phyloP scores from a whole-genome alignment of 805 yeast species.

The Metschnikowia borealis region DNA sequence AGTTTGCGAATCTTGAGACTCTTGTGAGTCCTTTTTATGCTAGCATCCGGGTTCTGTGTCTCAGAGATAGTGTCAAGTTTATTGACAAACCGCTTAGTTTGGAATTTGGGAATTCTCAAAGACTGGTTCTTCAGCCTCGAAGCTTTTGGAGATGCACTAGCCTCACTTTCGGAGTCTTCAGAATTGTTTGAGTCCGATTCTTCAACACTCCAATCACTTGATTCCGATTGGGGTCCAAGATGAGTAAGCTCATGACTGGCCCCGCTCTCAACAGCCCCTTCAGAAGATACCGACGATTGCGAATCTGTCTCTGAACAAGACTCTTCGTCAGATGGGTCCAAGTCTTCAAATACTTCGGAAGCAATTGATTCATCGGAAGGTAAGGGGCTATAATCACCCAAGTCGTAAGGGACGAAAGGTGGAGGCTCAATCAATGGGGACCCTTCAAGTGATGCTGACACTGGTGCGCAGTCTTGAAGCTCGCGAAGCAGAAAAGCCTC shows the following conservation, averaged over 20 bases:
- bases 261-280: not conserved
- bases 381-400: not conserved
- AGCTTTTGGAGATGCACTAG: not conserved
- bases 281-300: not conserved
- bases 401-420: not conserved
- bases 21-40: not conserved
- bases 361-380: slow-evolving; percentile 4
- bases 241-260: not conserved
- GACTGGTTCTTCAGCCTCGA: no score
- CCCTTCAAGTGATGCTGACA: not conserved
- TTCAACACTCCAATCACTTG: not conserved
- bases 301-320: not conserved
- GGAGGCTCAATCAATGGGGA: not conserved
- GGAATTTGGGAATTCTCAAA: not conserved
- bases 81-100: not conserved
- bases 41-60: not conserved
- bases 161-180: not conserved
- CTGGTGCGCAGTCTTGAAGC: not conserved
- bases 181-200: not conserved
- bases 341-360: not conserved
- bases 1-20: not conserved
- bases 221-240: not conserved
- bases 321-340: not conserved
- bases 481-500: not conserved
- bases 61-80: not conserved